phyloP scores from a whole-genome alignment of 495 filamentous ascomycete genomes.

The Aspergillus sclerotioniger region DNA sequence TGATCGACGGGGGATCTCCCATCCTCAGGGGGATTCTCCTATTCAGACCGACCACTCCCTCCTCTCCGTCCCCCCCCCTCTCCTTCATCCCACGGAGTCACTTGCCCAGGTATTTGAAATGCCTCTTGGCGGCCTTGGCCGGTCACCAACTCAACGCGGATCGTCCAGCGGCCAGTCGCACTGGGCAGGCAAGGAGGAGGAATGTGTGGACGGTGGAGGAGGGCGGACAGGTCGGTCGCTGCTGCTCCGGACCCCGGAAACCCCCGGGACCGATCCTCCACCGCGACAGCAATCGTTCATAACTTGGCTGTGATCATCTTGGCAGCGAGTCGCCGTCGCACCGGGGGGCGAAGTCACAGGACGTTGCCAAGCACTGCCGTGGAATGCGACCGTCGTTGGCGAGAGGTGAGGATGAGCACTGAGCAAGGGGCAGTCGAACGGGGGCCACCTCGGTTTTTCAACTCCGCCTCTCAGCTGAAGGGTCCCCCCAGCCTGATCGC shows the following conservation, averaged over 20 bases:
- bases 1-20: constrained; percentile 26
- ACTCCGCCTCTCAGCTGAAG: neutral
- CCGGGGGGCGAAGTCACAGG: constrained; percentile 6
- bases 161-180: neutral
- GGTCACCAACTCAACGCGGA: constrained; percentile 3
- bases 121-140: constrained; percentile 5
- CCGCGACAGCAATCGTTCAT: neutral
- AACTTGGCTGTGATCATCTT: constrained; percentile 1
- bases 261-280: neutral
- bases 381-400: constrained; percentile 18
- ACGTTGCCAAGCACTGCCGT: constrained; percentile 30
- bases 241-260: neutral
- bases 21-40: constrained; percentile 10
- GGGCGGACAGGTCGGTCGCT: neutral
- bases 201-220: neutral
- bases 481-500: constrained; percentile 4
- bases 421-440: constrained; percentile 18
- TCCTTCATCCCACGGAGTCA: neutral
- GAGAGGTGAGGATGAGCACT: constrained; percentile 4
- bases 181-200: constrained; percentile 3
- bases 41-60: neutral
- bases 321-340: neutral
- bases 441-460: constrained; percentile 5
- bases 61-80: neutral
- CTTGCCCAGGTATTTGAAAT: constrained; percentile 3